phyloP scores from a whole-genome alignment of 2,329 filamentous ascomycete genomes.

The Hypoxylon sp. region DNA sequence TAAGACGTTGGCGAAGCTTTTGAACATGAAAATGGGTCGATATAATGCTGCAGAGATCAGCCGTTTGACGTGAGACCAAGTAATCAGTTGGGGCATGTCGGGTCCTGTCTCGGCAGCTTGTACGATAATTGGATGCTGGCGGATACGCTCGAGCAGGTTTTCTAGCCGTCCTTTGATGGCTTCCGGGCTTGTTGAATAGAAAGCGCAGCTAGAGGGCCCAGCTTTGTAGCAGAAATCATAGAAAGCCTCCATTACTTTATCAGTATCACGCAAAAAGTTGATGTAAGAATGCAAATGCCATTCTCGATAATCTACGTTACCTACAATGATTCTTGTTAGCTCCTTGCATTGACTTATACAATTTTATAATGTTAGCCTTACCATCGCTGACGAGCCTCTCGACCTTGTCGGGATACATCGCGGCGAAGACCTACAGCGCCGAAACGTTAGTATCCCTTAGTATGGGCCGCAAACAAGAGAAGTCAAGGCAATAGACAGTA shows the following conservation, averaged over 20 bases:
- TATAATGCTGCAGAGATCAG: slow-evolving; percentile 63
- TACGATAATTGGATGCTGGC: slow-evolving; percentile 61
- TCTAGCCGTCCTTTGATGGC: slow-evolving; percentile 60
- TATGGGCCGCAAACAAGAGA: background rate
- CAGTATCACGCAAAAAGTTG: slow-evolving; percentile 68
- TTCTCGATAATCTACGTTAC: slow-evolving; percentile 69
- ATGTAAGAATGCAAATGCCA: slow-evolving; percentile 64
- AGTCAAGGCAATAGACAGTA: background rate
- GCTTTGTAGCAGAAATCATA: slow-evolving; percentile 68
- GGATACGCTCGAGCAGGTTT: slow-evolving; percentile 60
- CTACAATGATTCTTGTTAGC: slow-evolving; percentile 38
- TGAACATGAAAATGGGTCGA: slow-evolving; percentile 61
- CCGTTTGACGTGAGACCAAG: slow-evolving; percentile 63
- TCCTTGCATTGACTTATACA: background rate
- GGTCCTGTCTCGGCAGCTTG: slow-evolving; percentile 53
- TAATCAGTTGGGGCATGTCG: slow-evolving; percentile 64
- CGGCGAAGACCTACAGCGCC: slow-evolving; percentile 60
- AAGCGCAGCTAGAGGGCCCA: slow-evolving; percentile 63
- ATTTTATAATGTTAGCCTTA: slow-evolving; percentile 47
- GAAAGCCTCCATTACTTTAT: slow-evolving; percentile 68
- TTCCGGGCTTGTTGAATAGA: slow-evolving; percentile 58
- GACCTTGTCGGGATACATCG: slow-evolving; percentile 66
- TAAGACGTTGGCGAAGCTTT: slow-evolving; percentile 61
- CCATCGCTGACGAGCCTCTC: slow-evolving; percentile 67
- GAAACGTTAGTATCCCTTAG: slow-evolving; percentile 5